A percentile compares a stretch with the other conserved stretches of the same genome.
Evolutionary conservation across 306 rosid species (phyloP).

Genomic region (Rosa multiflora): DNA sequence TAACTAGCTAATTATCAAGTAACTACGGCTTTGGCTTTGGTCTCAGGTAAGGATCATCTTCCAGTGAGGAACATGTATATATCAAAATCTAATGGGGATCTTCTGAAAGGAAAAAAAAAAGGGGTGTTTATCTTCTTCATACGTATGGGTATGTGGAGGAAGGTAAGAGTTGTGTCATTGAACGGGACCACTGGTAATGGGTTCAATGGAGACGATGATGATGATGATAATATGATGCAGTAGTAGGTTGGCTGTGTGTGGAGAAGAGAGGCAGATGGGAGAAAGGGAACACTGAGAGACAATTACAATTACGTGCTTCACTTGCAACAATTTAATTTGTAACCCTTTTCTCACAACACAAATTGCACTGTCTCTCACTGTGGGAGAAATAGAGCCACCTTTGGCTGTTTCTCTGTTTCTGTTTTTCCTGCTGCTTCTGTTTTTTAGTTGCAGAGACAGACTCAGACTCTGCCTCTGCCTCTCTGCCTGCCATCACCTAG

Average conservation of each 20-base stretch:
- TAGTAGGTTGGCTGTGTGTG: constrained; percentile 38
- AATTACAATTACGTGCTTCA: constrained; percentile 67
- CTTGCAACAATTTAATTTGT: constrained; percentile 59
- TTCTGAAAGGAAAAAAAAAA: constrained; percentile 2
- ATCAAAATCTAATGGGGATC: constrained; percentile 25
- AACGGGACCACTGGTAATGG: constrained; percentile 73
- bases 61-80: background rate
- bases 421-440: no score
- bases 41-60: background rate
- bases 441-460: constrained; percentile 2
- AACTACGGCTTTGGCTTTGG: background rate
- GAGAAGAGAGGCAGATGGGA: constrained; percentile 85
- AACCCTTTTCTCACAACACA: constrained; percentile 45
- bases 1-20: background rate
- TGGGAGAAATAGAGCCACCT: constrained; percentile 39
- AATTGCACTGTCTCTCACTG: constrained; percentile 46
- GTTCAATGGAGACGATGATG: constrained; percentile 48
- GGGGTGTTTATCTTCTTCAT: constrained; percentile 20
- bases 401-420: constrained; percentile 31
- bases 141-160: constrained; percentile 34
- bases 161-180: constrained; percentile 37
- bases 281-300: constrained; percentile 63
- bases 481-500: constrained; percentile 5
- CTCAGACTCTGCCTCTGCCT: constrained; percentile 14
- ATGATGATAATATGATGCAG: constrained; percentile 24